Conservation (phyloP, 257 asterid species). For the Nicotiana knightiana region DNA sequence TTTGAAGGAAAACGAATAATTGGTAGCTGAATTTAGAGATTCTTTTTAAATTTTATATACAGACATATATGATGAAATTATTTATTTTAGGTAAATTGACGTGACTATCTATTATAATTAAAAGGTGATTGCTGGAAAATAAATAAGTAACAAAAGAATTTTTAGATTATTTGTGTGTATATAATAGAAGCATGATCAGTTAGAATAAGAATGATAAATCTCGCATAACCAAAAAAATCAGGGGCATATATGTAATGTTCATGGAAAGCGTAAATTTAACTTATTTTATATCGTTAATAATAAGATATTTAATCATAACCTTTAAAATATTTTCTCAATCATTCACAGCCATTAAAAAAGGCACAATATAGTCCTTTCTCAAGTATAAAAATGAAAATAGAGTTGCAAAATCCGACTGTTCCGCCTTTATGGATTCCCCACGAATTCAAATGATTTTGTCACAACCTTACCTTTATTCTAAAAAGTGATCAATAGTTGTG, state of each 20-base stretch:
- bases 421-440: neutral
- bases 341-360: neutral
- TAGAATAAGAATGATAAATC: neutral
- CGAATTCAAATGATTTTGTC: slow-evolving; percentile 7
- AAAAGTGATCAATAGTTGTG: neutral
- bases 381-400: neutral
- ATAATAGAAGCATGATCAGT: no score
- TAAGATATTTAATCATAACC: neutral
- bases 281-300: neutral
- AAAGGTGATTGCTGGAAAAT: neutral
- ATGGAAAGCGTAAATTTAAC: neutral
- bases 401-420: no score
- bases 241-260: neutral
- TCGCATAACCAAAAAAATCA: neutral
- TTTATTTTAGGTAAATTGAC: neutral
- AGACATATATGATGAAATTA: neutral
- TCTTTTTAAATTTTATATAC: neutral
- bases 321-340: neutral
- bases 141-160: no score
- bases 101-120: neutral
- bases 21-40: neutral
- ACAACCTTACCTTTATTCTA: neutral
- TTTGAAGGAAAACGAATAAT: neutral
- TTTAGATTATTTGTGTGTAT: no score
- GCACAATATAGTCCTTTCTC: neutral